Evolutionary conservation across 768 basidiomycete genomes (phyloP), one percentile per base, ranked within the genome.

Genomic region (Stropharia rugosoannulata): DNA sequence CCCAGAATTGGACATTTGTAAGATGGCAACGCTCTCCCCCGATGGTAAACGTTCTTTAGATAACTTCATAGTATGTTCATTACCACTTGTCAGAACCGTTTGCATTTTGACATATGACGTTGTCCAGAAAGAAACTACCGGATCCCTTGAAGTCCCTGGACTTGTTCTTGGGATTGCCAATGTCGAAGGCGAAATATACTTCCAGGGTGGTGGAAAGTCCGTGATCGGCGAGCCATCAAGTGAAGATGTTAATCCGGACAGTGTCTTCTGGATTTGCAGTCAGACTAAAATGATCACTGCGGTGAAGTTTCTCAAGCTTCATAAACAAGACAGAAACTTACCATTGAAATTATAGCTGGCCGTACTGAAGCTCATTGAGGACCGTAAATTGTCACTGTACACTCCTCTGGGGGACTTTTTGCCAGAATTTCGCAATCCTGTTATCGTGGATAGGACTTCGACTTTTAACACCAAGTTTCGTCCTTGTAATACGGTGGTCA

Each of bases 211-310:
- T 41, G 72, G 73, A 1, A 51, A 37, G 15, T 58, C 56, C 9
- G 22, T 65, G 4, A 43, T 67, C 7, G 63, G 63, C 29, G 67
- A 75, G 50, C 57, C 65, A 1, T 56, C 62, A 2, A 66, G 64
- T 39, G 69, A 63, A 2, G 57, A 62, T 11, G 52, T 75, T 13
- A 62, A 59, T 46, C 62, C 68, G 5, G 68, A 74, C 51, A 67
- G 67, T 15, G 51, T 75, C n/a, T 73, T 73, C 50, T 75, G 73
- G 74, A 65, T 76, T 27, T 74, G 73, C 55, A 76, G 75, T 51
- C 70, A 73, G 56, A 72, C 73, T 1, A 75, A 76, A 58, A 57
- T 75, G 58, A 64, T 75, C 25, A 62, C 66, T 39, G 60, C 69
- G 13, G 75, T 70, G 48, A 1, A 70, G 10, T 22, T 43, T 37